Evolutionary conservation across 75 land plant species (phyloP).

Genomic region (Adiantum capillusveneris): DNA sequence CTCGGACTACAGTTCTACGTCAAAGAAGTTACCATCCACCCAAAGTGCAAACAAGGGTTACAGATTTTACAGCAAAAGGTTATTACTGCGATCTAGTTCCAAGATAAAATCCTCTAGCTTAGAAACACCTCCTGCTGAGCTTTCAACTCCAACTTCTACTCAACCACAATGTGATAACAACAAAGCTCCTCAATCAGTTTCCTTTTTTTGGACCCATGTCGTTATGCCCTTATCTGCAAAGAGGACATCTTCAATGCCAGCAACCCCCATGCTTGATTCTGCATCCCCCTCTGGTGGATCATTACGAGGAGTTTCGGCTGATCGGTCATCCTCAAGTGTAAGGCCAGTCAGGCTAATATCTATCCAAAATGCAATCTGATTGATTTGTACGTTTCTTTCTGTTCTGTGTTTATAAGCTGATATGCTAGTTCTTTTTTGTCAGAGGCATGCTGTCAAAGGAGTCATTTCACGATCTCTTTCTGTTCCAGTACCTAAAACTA

Average conservation of each 20-base stretch:
- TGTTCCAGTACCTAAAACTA: constrained; percentile 33
- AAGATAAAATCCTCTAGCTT: not conserved
- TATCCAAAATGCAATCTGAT: no score
- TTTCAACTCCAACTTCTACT: not conserved
- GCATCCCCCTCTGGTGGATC: constrained; percentile 18
- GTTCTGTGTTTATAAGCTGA: not conserved
- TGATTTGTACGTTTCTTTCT: not conserved
- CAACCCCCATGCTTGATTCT: constrained; percentile 32
- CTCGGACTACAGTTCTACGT: not conserved
- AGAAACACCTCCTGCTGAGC: not conserved
- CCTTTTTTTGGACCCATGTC: constrained; percentile 41
- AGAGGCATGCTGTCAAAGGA: constrained; percentile 13
- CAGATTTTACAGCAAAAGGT: not conserved
- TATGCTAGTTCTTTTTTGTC: not conserved
- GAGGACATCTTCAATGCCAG: constrained; percentile 57
- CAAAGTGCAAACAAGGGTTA: not conserved
- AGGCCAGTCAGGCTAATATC: no score
- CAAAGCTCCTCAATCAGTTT: constrained; percentile 33
- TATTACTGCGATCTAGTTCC: not conserved
- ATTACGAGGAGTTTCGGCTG: not conserved
- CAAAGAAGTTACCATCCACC: no score
- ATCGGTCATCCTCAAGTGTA: not conserved
- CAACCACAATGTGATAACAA: constrained; percentile 11
- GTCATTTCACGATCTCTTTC: constrained; percentile 31
- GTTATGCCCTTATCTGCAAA: constrained; percentile 38